Evolutionary conservation across 345 rosid species (phyloP).

Genomic region (Streptanthus diversifolius): DNA sequence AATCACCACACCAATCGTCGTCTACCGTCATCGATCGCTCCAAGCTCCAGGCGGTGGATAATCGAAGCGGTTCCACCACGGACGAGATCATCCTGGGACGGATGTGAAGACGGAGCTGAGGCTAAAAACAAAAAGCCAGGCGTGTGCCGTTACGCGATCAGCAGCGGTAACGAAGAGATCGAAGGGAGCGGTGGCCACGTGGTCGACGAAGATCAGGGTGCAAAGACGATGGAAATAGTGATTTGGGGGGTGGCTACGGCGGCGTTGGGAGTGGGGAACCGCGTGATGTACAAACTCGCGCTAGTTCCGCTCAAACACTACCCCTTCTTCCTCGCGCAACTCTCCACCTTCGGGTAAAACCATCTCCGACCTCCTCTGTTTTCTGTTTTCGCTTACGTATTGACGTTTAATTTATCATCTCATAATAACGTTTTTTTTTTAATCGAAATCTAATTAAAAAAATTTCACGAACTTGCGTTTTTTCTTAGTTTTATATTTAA

Average conservation of each 20-base stretch:
- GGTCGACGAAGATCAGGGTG: constrained; percentile 23
- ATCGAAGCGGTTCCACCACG: constrained; percentile 31
- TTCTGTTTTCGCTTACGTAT: neutral
- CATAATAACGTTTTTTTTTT: neutral
- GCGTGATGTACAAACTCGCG: constrained; percentile 80
- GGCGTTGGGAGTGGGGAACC: constrained; percentile 75
- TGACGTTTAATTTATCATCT: neutral
- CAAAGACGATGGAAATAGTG: constrained; percentile 47
- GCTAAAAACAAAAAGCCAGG: constrained; percentile 24
- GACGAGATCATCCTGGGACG: constrained; percentile 30
- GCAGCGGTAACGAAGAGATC: constrained; percentile 22
- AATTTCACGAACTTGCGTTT: too few relatives aligned
- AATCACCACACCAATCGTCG: constrained; percentile 16
- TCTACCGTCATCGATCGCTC: constrained; percentile 24
- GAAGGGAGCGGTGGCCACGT: constrained; percentile 30
- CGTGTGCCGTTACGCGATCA: constrained; percentile 45
- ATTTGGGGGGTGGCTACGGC: constrained; percentile 67
- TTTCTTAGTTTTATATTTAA: too few relatives aligned
- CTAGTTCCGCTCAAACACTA: constrained; percentile 77
- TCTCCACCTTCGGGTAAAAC: constrained; percentile 83
- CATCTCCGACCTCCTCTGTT: neutral
- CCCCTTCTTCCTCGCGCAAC: constrained; percentile 94
- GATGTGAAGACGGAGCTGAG: constrained; percentile 37
- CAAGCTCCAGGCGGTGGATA: constrained; percentile 17
- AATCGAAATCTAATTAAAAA: neutral